Percentiles rank a stretch among this genome's conserved stretches.
Evolutionary conservation across 371 early-diverging fungal genomes (phyloP).

Genomic region (Coemansia sp.): DNA sequence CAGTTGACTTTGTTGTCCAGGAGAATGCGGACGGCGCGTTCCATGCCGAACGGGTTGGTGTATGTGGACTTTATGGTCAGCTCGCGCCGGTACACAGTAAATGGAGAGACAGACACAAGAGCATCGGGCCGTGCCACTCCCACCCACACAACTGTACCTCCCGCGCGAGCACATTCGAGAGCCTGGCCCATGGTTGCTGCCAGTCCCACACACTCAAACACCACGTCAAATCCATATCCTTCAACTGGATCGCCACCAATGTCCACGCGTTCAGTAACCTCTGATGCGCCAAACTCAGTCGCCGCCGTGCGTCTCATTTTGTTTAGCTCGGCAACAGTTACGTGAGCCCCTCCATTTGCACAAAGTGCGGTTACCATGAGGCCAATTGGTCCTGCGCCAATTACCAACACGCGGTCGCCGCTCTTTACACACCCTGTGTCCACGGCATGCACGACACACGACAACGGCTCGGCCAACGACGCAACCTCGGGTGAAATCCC

Average conservation of each 20-base stretch:
- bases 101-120: slow-evolving; percentile 56
- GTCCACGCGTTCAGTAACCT: slow-evolving; percentile 46
- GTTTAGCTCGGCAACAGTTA: slow-evolving; percentile 57
- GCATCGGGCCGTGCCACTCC: slow-evolving; percentile 60
- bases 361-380: slow-evolving; percentile 57
- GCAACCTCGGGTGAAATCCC: slow-evolving; percentile 56
- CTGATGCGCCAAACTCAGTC: slow-evolving; percentile 52
- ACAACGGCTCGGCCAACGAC: slow-evolving; percentile 60
- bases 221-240: slow-evolving; percentile 58
- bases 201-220: slow-evolving; percentile 62
- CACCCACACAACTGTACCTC: slow-evolving; percentile 60
- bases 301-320: slow-evolving; percentile 55
- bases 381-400: slow-evolving; percentile 63
- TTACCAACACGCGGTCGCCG: slow-evolving; percentile 52
- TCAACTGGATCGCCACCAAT: slow-evolving; percentile 51
- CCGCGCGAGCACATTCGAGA: slow-evolving; percentile 56
- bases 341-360: slow-evolving; percentile 53
- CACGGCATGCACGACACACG: slow-evolving; percentile 61
- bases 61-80: slow-evolving; percentile 61
- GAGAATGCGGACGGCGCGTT: slow-evolving; percentile 58
- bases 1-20: slow-evolving; percentile 54
- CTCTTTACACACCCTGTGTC: slow-evolving; percentile 53
- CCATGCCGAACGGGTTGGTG: slow-evolving; percentile 62
- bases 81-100: slow-evolving; percentile 59
- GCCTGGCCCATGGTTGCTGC: slow-evolving; percentile 56